Conservation (phyloP, 176 grass and related monocot species). For the Microstegium vimineum region DNA sequence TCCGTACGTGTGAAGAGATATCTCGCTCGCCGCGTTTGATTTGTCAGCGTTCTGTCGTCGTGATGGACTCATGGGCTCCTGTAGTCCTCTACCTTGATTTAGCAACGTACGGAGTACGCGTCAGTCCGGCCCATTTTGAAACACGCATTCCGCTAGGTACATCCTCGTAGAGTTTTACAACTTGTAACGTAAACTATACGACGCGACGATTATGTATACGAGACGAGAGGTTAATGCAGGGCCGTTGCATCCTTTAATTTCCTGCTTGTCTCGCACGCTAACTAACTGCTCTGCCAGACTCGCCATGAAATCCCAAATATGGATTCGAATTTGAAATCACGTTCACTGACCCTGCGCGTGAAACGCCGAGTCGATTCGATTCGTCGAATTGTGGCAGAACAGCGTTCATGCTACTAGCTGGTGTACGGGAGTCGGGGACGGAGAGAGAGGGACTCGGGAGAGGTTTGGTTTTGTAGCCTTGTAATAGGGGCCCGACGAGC, state of each 20-base stretch:
- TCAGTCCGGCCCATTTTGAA: too few relatives aligned
- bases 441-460: background rate
- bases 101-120: background rate
- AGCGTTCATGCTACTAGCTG: background rate
- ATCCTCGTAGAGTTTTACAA: too few relatives aligned
- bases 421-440: background rate
- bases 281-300: background rate
- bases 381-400: background rate
- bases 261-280: background rate
- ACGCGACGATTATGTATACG: too few relatives aligned
- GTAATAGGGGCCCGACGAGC: too few relatives aligned
- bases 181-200: background rate
- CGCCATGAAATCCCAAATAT: background rate
- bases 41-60: background rate
- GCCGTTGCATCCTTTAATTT: background rate
- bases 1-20: too few relatives aligned
- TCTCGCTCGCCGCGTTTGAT: background rate
- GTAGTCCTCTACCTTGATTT: background rate
- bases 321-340: slow-evolving; percentile 13
- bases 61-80: too few relatives aligned
- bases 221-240: background rate
- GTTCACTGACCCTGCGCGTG: background rate
- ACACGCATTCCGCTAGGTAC: background rate
- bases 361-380: background rate
- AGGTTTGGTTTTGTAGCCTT: too few relatives aligned